Base-by-base conservation (phyloP, 306 rosid species). In the Cucumis hystrix region DNA sequence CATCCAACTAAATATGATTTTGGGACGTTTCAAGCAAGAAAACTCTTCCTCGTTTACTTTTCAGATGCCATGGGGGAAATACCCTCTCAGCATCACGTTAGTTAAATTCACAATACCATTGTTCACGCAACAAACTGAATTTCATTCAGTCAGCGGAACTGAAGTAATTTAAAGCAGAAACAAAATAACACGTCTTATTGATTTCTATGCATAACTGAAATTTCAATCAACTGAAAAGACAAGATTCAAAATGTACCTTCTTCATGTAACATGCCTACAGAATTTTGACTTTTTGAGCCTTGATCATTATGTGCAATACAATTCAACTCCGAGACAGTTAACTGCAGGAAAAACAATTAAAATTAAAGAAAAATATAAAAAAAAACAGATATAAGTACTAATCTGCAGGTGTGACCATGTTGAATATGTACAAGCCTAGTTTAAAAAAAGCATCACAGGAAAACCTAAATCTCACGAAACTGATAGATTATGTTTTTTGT, bases 321-420 rank as follows among this genome's bases (percentile, higher is more conserved):
- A 80, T 90, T 70, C 57, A 92, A 80, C 72, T 89, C 84, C 72
- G 80, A 79, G 74, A 84, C 98, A 10, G 8, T n/a, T 40, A 94
- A 78, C 98, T 94, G 76, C 43, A 10, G 56, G 23, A 23, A 8
- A 49, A 61, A n/a, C 64, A 57, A 20, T 6, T 64, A 71, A 25
- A 3, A 56, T 10, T 39, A 54, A 52, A 20, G 30, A 1, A 17
- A 10, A 78, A 74, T 16, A 74, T 8, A 25, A 10, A 3, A 18
- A 73, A 17, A 73, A 8, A 15, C 28, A 73, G 37, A 52, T 73
- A 5, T 33, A 52, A 28, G 6, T 30, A 33, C 16, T 49, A 51
- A 73, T 28, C 64, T 58, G 20, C 54, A 75, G 28, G 67, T 47
- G 8, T 45, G 58, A 23, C 37, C 63, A 6, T 17, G 43, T 59